Base-by-base conservation (phyloP, 495 filamentous ascomycete genomes). In the Podospora fimiseda region DNA sequence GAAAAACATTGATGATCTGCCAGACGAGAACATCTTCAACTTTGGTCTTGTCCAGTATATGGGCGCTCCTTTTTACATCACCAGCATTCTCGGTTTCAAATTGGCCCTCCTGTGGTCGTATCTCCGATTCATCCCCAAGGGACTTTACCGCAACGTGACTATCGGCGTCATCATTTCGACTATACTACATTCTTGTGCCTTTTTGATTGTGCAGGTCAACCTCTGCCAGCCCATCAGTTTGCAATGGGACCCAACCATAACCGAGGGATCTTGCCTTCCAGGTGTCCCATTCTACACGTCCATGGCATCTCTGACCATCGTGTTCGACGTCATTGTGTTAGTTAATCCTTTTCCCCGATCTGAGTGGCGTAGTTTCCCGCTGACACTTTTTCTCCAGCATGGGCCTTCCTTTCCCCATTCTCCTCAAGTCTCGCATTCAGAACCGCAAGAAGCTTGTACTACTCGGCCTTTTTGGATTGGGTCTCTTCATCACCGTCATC, bases 401-500 rank as follows among this genome's bases (percentile, higher is more conserved):
- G 61, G 48, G 69, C 58, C 70, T 78, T 45, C 73, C 73, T 5
- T 72, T 81, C 19, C 76, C 78, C 6, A 62, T 79, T 18, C 76
- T 81, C 22, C 55, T 72, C 51, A 63, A 67, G 27, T 66, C 74
- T 0, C 64, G 70, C 23, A 67, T 80, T 30, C 66, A 61, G 16
- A 48, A 45, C 13, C 64, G 64, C 13, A 70, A 66, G 43, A 70
- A 77, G 59, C 15, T 74, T 20, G 60, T 75, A 38, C 67, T 80
- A 1, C 61, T 67, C 16, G 67, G 64, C 43, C 62, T 80, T 52
- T 80, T 78, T 62, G 67, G 70, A 18, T 66, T 80, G 15, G 75
- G 74, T 44, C 66, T 77, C 51, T 81, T 81, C 65, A 66, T 80
- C 43, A 78, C 77, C 18, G 52, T 74, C 50, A 78, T 77, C 51